phyloP scores from a whole-genome alignment of 768 basidiomycete genomes.

The Pulveroboletus ravenelii region DNA sequence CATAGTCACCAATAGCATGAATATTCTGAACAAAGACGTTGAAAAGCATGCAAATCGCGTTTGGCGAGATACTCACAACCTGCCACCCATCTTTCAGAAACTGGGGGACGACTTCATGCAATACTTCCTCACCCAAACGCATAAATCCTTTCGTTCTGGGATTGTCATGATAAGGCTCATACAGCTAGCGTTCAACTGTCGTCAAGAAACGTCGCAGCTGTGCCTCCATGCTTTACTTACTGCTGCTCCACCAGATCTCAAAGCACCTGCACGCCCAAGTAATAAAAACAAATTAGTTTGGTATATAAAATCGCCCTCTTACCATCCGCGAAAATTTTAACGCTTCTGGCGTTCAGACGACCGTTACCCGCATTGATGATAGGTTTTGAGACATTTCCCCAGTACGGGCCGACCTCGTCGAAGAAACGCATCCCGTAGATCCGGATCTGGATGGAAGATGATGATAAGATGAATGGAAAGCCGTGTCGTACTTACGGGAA shows the following conservation, averaged over 20 bases:
- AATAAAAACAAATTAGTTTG: neutral
- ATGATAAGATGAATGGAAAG: slow-evolving; percentile 1
- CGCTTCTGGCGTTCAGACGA: slow-evolving; percentile 64
- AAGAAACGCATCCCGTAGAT: slow-evolving; percentile 76
- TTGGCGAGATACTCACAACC: slow-evolving; percentile 53
- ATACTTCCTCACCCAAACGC: slow-evolving; percentile 58
- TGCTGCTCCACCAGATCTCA: slow-evolving; percentile 88
- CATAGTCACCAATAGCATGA: slow-evolving; percentile 83
- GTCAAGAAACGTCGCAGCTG: neutral
- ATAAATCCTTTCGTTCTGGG: slow-evolving; percentile 74
- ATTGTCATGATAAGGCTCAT: slow-evolving; percentile 80
- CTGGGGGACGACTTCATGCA: slow-evolving; percentile 58
- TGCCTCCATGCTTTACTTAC: slow-evolving; percentile 35
- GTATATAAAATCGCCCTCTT: neutral
- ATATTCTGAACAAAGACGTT: slow-evolving; percentile 55
- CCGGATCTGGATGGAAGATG: slow-evolving; percentile 48
- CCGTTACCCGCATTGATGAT: slow-evolving; percentile 56
- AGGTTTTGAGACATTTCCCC: slow-evolving; percentile 60
- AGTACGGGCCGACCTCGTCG: slow-evolving; percentile 62
- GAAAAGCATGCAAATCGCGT: neutral
- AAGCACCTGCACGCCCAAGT: slow-evolving; percentile 53
- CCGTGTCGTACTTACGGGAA: slow-evolving; percentile 49
- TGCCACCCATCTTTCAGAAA: slow-evolving; percentile 86
- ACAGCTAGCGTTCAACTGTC: slow-evolving; percentile 41
- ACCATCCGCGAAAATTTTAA: slow-evolving; percentile 73